Percentiles rank a stretch among this genome's conserved stretches.
phyloP scores from a whole-genome alignment of 2,329 filamentous ascomycete genomes.

The Remersonia thermophila region DNA sequence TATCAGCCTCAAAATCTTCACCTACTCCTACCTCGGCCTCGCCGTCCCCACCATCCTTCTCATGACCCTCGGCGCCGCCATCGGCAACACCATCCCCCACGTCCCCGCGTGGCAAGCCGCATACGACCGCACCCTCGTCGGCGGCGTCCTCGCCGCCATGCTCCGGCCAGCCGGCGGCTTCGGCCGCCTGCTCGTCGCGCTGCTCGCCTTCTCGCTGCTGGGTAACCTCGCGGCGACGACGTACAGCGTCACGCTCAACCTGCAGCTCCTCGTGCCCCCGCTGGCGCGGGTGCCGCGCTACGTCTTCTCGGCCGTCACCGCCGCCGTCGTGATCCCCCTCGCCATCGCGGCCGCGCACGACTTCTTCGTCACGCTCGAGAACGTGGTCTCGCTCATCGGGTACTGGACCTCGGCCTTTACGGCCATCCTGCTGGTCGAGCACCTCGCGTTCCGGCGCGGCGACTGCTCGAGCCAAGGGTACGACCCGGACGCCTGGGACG shows the following conservation, averaged over 20 bases:
- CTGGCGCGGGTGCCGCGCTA: constrained; percentile 29
- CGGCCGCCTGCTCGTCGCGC: constrained; percentile 48
- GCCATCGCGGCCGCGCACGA: constrained; percentile 27
- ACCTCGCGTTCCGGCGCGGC: constrained; percentile 16
- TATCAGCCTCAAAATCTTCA: constrained; percentile 28
- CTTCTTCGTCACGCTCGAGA: constrained; percentile 30
- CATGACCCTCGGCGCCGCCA: constrained; percentile 53
- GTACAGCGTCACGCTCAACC: constrained; percentile 52
- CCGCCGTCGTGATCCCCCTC: constrained; percentile 29
- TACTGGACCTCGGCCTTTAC: constrained; percentile 34
- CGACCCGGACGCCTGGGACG: constrained; percentile 17
- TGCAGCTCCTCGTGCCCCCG: constrained; percentile 32
- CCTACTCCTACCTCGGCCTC: constrained; percentile 45
- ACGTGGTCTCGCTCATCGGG: constrained; percentile 32
- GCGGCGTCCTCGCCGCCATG: constrained; percentile 49
- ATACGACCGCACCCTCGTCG: constrained; percentile 41
- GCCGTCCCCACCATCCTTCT: constrained; percentile 42
- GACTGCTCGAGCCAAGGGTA: constrained; percentile 12
- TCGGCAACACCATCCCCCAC: constrained; percentile 45
- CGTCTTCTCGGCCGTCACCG: constrained; percentile 28
- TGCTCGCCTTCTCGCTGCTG: constrained; percentile 44
- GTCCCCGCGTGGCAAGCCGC: constrained; percentile 40
- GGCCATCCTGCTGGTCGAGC: constrained; percentile 25
- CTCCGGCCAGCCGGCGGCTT: constrained; percentile 42
- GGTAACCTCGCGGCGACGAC: constrained; percentile 48